Conservation (phyloP, 2,329 filamentous ascomycete species). For the Fulvia fulva region DNA sequence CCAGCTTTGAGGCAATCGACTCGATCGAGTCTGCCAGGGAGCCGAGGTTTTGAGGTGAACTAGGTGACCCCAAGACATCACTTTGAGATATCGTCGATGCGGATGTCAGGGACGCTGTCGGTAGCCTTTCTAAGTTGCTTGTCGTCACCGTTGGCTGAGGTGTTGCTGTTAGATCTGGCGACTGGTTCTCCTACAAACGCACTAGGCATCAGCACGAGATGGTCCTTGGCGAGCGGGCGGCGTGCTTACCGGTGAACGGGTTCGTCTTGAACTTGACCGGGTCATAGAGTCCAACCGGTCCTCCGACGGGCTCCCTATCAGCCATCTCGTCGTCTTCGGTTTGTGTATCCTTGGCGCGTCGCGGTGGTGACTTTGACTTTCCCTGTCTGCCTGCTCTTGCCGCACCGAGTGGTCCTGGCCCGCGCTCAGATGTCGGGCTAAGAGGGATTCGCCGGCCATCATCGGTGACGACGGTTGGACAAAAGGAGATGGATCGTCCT, state of each 20-base stretch:
- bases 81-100: slow-evolving; percentile 30
- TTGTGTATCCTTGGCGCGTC: slow-evolving; percentile 27
- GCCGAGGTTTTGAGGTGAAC: slow-evolving; percentile 20
- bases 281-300: slow-evolving; percentile 22
- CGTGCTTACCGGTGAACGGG: slow-evolving; percentile 31
- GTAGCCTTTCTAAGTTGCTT: slow-evolving; percentile 20
- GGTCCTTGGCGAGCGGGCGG: not conserved
- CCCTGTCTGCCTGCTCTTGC: slow-evolving; percentile 14
- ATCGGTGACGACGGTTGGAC: slow-evolving; percentile 32
- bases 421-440: slow-evolving; percentile 16
- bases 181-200: slow-evolving; percentile 23
- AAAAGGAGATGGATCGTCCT: slow-evolving; percentile 34
- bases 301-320: slow-evolving; percentile 20
- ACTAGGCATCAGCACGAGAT: not conserved
- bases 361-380: slow-evolving; percentile 28
- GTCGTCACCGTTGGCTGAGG: slow-evolving; percentile 10
- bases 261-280: slow-evolving; percentile 28
- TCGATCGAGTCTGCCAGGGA: slow-evolving; percentile 27
- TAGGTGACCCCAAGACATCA: slow-evolving; percentile 21
- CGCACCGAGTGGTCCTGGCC: slow-evolving; percentile 14
- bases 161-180: slow-evolving; percentile 22
- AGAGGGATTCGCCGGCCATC: slow-evolving; percentile 32
- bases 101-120: slow-evolving; percentile 32
- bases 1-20: slow-evolving; percentile 29
- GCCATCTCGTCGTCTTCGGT: slow-evolving; percentile 29